Base-by-base conservation (phyloP, 371 early-diverging fungal genomes). In the Lichtheimia hyalospora region DNA sequence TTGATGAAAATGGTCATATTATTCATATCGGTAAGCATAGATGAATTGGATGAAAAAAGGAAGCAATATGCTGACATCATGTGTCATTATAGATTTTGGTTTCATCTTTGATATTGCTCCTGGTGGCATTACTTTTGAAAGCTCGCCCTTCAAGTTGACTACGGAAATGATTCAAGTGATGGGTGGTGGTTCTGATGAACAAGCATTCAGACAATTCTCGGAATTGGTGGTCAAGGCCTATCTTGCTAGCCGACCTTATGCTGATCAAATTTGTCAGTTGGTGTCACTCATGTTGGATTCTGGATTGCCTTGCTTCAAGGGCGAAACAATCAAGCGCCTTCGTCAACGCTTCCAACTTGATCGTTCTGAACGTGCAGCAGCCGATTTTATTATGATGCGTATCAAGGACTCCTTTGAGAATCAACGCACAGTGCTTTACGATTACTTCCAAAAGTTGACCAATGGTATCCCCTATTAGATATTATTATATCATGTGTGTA, bases 21-120 rank as follows among this genome's bases (percentile, higher is more conserved):
- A 86, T 99, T 64, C 99, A 99, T 70, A 99, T 99, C 58, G 93
- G 90, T 89, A 80, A 57, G 71, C 51, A n/a, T 1, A 25, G 25
- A 14, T 14, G 15, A 57, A 27, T 18, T 40, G 41, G n/a, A 13
- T 27, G 15, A 14, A 44, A 27, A 1, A 46, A 51, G 5, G 15
- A 21, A 21, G 10, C 18, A 16, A n/a, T 46, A 16, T 18, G 16
- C 46, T 18, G 10, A 21, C 10, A 0, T n/a, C 16, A 18, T 46
- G 10, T 16, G 2, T 16, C 42, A 39, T 4, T 23, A 16, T 59
- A 88, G 99, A 99, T 75, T 99, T 99, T 75, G 99, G 99, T 14
- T 99, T 99, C 70, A 99, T 99, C 62, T 84, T 99, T 49, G 99
- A 97, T 61, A 99, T 99, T 62, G 94, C 98, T 7, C 99, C 99